Base-by-base conservation (phyloP, 352 stramenopile species). In the Pythium phragmiticola region DNA sequence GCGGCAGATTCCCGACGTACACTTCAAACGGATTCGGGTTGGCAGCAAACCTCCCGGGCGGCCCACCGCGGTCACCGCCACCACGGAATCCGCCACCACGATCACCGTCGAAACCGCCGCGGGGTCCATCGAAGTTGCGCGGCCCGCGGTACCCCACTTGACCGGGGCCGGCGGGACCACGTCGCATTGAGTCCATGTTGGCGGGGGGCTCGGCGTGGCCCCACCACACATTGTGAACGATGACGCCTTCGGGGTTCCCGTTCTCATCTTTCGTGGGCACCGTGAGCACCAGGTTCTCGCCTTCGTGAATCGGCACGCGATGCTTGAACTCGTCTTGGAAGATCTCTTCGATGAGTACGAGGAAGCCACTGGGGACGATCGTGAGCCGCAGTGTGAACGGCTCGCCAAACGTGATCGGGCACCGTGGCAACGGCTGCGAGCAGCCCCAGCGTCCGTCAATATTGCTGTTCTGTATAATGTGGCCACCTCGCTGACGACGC, bases 261-360 rank as follows among this genome's bases (percentile, higher is more conserved):
- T 88, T 88, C 52, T 92, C 85, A 57, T 94, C 85, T 43, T 80
- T 78, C 14, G 82, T 89, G 0, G 83, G 82, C 19, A 91, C 80
- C 11, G 82, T 88, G 7, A 94, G 66, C 34, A 92, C 79, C 1
- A 94, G 74, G 52, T 94, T 88, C 57, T 94, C 82, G 28, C 85
- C 85, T 61, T 94, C 85, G 46, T 80, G 83, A 17, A 94, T 88
- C n/a, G 85, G 85, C 37, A 94, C 84, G 28, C 82, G 83, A 64
- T 94, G 85, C 60, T 87, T 88, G 62, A 92, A 94, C 57, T 92
- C 83, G 63, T 92, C 82, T 45, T 90, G 80, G 54, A 90, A 91
- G 30, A 94, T 75, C 60, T 94, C 83, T 59, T 94, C 83, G 23
- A 94, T 64, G 30, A 90, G 89, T 23, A 94, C 80, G 23, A 89